Evolutionary conservation across 176 grass and related monocot species (phyloP).

Genomic region (Musa beccarii): DNA sequence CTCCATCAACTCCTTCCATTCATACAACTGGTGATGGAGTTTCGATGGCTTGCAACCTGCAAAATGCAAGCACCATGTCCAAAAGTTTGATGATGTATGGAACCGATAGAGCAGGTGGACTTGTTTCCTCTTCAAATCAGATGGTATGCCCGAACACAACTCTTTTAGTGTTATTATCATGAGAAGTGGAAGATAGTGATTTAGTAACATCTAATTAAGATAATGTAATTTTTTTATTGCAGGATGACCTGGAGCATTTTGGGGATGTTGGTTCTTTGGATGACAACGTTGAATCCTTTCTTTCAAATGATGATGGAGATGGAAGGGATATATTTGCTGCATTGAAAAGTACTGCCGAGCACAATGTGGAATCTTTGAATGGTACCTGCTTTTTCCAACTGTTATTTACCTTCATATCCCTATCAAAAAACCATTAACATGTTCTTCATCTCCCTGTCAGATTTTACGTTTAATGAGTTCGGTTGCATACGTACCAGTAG

Average conservation of each 20-base stretch:
- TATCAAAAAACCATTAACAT: conserved; percentile 8
- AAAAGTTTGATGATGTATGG: conserved; percentile 69
- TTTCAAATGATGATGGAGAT: conserved; percentile 84
- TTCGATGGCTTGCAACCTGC: conserved; percentile 34
- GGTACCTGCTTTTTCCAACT: conserved; percentile 37
- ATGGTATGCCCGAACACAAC: not conserved
- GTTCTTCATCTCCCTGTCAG: conserved; percentile 24
- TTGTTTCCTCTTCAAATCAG: conserved; percentile 44
- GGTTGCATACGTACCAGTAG: conserved; percentile 50
- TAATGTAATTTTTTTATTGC: conserved; percentile 14
- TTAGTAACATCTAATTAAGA: not conserved
- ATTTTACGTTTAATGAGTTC: conserved; percentile 54
- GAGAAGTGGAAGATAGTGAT: not conserved
- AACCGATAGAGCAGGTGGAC: conserved; percentile 47
- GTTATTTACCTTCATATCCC: not conserved
- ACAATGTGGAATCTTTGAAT: conserved; percentile 68
- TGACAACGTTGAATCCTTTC: conserved; percentile 92
- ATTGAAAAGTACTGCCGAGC: conserved; percentile 65
- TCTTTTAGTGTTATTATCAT: not conserved
- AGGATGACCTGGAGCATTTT: conserved; percentile 87
- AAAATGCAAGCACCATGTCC: conserved; percentile 46
- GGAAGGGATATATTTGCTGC: conserved; percentile 76
- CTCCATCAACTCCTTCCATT: conserved; percentile 88
- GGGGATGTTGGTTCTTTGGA: conserved; percentile 71
- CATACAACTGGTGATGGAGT: conserved; percentile 78